A percentile compares a stretch with the other conserved stretches of the same genome.
Conservation (phyloP, 1,284 basidiomycete species). For the Irpex sp. region DNA sequence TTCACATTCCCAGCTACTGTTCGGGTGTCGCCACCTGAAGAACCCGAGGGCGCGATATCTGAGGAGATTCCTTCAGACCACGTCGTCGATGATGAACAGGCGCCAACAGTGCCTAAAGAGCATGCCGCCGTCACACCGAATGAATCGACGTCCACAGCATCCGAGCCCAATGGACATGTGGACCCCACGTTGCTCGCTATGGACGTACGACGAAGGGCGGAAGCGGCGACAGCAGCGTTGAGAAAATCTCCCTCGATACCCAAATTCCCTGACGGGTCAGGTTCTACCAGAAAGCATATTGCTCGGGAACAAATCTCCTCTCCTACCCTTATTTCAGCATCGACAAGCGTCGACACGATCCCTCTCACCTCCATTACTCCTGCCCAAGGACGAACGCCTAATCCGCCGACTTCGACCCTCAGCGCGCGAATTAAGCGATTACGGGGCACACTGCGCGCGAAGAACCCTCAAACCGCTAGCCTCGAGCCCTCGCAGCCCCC, state of each 20-base stretch:
- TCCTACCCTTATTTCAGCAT: conserved; percentile 68
- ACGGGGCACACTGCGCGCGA: conserved; percentile 65
- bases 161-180: conserved; percentile 33
- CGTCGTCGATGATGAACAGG: neutral
- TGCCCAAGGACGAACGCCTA: conserved; percentile 9
- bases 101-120: conserved; percentile 1
- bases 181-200: conserved; percentile 36
- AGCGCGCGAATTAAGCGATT: conserved; percentile 64
- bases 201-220: conserved; percentile 67
- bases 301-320: conserved; percentile 70
- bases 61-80: neutral
- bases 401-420: conserved; percentile 23
- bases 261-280: conserved; percentile 37
- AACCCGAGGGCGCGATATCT: neutral
- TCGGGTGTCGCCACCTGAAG: neutral
- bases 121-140: neutral
- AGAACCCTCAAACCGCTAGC: conserved; percentile 41
- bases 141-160: conserved; percentile 29
- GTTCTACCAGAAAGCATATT: conserved; percentile 53
- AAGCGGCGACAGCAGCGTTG: conserved; percentile 67
- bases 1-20: neutral
- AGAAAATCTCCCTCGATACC: conserved; percentile 54
- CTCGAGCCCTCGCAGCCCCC: conserved; percentile 52
- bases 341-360: conserved; percentile 73
- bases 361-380: conserved; percentile 39